Base-by-base conservation (phyloP, 805 yeast genomes). In the Hanseniaspora lachancei region DNA sequence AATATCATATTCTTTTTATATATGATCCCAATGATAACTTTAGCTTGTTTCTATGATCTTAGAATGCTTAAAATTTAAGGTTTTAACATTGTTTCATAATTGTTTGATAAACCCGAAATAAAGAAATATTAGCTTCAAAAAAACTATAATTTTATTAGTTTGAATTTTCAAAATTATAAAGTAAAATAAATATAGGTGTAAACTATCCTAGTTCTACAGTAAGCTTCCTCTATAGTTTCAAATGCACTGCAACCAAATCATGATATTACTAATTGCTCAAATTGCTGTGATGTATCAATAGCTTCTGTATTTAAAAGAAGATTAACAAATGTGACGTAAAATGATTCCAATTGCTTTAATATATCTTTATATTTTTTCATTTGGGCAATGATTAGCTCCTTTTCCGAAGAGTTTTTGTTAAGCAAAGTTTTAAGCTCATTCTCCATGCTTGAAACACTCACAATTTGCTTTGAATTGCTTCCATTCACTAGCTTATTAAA, bases 391-490 rank as follows among this genome's bases (percentile, higher is more conserved):
- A 39, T 23, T 5, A 8, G 40, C 12, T 29, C 46, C 7, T 18
- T 39, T 9, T 44, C n/a, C 4, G 3, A 5, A 12, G 29, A 20
- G 13, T 44, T 32, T 27, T 36, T 40, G 2, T 20, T 18, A 3
- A 43, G 8, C 20, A 34, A n/a, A n/a, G 29, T 21, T 9, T 39
- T 32, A 13, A 53, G 20, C 23, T 53, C 56, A 32, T 46, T 46
- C 40, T 53, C 36, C 56, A 53, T 46, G 39, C 56, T 53, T 3
- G 36, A 41, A 10, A 48, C 32, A 32, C 47, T 53, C 5, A 53
- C 40, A 5, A 46, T 35, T 16, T 53, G 41, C n/a, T 53, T 53
- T n/a, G 27, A 24, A 23, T 53, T 34, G 20, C 35, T 48, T 15
- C 16, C 40, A 24, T 46, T 53, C 9, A 53, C 47, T 3, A 53